A percentile compares a stretch with the other conserved stretches of the same genome.
phyloP scores from a whole-genome alignment of 768 basidiomycete species.

The Pleurotus eryngii region DNA sequence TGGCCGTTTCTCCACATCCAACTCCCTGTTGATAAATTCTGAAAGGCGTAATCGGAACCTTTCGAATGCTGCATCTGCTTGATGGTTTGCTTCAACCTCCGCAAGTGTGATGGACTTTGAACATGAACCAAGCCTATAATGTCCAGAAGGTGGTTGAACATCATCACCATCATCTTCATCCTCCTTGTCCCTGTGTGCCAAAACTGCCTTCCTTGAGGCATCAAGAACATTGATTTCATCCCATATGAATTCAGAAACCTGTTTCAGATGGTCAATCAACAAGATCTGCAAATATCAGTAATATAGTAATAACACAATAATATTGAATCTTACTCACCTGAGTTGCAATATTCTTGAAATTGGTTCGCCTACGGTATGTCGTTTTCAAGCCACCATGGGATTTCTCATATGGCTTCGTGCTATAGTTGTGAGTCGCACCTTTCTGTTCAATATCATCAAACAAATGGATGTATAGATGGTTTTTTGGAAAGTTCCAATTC shows the following conservation, averaged over 20 bases:
- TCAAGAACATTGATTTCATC: constrained; percentile 2
- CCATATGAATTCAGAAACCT: constrained; percentile 9
- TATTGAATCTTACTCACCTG: constrained; percentile 22
- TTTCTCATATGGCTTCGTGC: constrained; percentile 28
- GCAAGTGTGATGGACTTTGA: neutral
- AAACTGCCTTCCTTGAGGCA: neutral
- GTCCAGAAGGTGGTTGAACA: neutral
- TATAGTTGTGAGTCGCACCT: constrained; percentile 27
- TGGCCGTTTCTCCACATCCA: neutral
- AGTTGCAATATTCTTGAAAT: constrained; percentile 28
- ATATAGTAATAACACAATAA: neutral
- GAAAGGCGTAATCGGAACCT: constrained; percentile 8
- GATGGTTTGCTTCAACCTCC: constrained; percentile 3
- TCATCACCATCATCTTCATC: neutral
- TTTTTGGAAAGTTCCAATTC: constrained; percentile 34
- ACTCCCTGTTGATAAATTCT: constrained; percentile 12
- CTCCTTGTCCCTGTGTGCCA: constrained; percentile 6
- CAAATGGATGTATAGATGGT: constrained; percentile 28
- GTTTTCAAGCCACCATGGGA: constrained; percentile 25
- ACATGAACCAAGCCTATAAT: constrained; percentile 10
- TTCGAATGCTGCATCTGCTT: constrained; percentile 3
- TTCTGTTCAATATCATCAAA: constrained; percentile 28
- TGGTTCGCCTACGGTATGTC: constrained; percentile 23
- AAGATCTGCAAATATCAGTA: constrained; percentile 14
- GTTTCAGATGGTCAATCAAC: constrained; percentile 11